These are phyloP conservation scores for Camelina hispida DNA, from an alignment of 345 rosid genomes.

Conservation along the genomic window DNA sequence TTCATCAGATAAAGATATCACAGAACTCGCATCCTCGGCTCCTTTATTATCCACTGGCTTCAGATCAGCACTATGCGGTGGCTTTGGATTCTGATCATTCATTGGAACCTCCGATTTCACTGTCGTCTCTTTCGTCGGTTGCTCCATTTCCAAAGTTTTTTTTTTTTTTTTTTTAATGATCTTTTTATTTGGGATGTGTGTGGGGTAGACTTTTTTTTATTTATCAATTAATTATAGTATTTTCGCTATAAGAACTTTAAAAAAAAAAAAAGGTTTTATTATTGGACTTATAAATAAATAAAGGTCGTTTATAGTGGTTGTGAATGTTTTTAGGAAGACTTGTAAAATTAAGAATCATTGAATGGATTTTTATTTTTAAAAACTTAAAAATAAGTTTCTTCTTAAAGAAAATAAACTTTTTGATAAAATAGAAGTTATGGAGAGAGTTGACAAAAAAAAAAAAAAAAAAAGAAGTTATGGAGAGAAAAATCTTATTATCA, in stretches of 20 bases:
- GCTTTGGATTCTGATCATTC: slow-evolving; percentile 42
- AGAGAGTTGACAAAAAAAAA: no score
- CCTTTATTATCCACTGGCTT: slow-evolving; percentile 46
- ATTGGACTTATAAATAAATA: neutral
- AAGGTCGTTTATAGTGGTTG: neutral
- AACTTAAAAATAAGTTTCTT: neutral
- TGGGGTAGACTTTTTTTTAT: slow-evolving; percentile 4
- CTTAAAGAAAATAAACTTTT: neutral
- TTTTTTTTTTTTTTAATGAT: neutral
- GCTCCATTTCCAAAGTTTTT: slow-evolving; percentile 47
- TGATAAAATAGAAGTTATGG: no score
- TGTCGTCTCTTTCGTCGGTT: slow-evolving; percentile 48
- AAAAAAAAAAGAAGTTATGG: neutral
- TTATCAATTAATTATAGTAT: neutral
- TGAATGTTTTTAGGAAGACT: slow-evolving; percentile 2
- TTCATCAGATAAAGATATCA: slow-evolving; percentile 39
- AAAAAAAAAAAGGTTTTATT: neutral
- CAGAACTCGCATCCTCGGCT: slow-evolving; percentile 40
- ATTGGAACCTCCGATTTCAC: slow-evolving; percentile 59
- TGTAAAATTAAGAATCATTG: neutral
- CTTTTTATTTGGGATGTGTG: neutral
- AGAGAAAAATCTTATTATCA: neutral
- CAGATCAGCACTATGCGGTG: slow-evolving; percentile 31
- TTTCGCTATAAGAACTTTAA: neutral
- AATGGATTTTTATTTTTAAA: neutral